Conservation (phyloP, 2,329 filamentous ascomycete genomes). For the Talaromyces sp. region DNA sequence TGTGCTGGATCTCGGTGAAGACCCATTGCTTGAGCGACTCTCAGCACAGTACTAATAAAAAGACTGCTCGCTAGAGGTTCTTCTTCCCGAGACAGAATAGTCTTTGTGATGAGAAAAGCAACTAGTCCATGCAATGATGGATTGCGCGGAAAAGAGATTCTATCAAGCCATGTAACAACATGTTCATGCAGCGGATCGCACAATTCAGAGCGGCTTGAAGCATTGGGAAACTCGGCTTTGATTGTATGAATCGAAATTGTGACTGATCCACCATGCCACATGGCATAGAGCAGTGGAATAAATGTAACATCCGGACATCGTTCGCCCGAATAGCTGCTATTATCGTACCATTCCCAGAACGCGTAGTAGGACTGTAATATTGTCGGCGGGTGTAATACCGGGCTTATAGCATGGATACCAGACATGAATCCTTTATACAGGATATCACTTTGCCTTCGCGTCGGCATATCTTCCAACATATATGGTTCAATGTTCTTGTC, state of each 20-base stretch:
- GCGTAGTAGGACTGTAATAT: conserved; percentile 42
- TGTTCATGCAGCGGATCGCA: conserved; percentile 45
- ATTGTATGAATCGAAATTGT: conserved; percentile 45
- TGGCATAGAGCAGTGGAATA: conserved; percentile 47
- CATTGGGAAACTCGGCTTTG: conserved; percentile 39
- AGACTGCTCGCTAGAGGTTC: conserved; percentile 50
- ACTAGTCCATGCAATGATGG: conserved; percentile 47
- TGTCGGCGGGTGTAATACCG: conserved; percentile 46
- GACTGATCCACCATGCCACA: conserved; percentile 51
- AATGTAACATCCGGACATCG: conserved; percentile 43
- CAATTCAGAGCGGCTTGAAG: conserved; percentile 36
- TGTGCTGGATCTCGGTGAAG: conserved; percentile 51
- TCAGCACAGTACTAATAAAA: conserved; percentile 48
- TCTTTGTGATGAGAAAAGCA: conserved; percentile 50
- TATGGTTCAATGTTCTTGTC: conserved; percentile 38
- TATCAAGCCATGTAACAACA: conserved; percentile 43
- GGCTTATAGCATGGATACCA: conserved; percentile 47
- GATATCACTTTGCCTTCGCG: conserved; percentile 47
- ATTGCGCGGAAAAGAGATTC: conserved; percentile 47
- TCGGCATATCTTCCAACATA: conserved; percentile 44
- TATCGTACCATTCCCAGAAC: conserved; percentile 50
- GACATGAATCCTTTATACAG: conserved; percentile 50
- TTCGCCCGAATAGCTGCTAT: conserved; percentile 36
- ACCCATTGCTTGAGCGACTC: conserved; percentile 51
- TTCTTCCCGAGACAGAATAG: conserved; percentile 49